Conservation (phyloP, 306 rosid genomes). For the Phaseolus lunatus region DNA sequence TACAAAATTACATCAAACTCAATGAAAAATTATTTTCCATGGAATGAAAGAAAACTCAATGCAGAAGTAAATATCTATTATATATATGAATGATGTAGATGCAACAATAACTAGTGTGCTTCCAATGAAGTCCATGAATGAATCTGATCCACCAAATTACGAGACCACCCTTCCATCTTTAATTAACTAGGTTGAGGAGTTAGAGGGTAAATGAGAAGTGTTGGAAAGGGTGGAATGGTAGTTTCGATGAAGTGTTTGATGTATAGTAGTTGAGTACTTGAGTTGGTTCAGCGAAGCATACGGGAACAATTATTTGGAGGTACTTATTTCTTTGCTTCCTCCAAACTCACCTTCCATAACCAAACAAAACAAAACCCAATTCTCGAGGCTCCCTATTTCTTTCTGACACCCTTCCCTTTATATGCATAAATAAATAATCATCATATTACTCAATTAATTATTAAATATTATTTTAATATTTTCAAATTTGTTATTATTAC, state of each 20-base stretch:
- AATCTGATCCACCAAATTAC: too few species aligned
- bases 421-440: constrained; percentile 13
- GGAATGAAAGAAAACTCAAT: too few species aligned
- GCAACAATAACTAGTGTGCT: too few species aligned
- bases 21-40: too few species aligned
- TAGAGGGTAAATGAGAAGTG: constrained; percentile 15
- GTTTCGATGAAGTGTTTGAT: not conserved
- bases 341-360: not conserved
- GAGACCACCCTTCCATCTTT: too few species aligned
- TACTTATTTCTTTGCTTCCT: not conserved
- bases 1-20: too few species aligned
- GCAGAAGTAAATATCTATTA: too few species aligned
- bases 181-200: too few species aligned
- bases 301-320: constrained; percentile 73
- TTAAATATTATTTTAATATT: constrained; percentile 2
- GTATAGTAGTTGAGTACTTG: constrained; percentile 14
- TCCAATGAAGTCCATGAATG: too few species aligned
- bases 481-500: constrained; percentile 39
- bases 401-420: constrained; percentile 47
- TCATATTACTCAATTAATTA: not conserved
- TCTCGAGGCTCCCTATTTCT: constrained; percentile 58
- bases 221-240: constrained; percentile 21
- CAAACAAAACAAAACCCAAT: constrained; percentile 53
- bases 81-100: too few species aligned
- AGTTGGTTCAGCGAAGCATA: constrained; percentile 46